These are phyloP conservation scores for Xylaria hypoxylon DNA, from an alignment of 2,329 filamentous ascomycete genomes.

Conservation along the genomic window DNA sequence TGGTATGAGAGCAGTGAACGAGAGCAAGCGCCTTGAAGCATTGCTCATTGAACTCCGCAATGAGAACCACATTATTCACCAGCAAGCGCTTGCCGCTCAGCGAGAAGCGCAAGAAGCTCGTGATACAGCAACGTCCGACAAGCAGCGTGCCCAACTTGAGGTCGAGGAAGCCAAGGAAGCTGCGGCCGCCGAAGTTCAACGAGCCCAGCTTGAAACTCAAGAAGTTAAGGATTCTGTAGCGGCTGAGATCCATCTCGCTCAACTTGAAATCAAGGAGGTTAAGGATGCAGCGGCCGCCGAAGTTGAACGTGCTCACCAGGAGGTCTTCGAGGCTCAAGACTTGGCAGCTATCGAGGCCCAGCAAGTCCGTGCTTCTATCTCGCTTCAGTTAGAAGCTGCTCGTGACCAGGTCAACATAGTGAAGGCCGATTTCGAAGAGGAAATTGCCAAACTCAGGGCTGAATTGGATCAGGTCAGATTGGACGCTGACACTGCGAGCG, in stretches of 20 bases:
- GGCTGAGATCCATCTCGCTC: slow-evolving; percentile 28
- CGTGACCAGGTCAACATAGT: slow-evolving; percentile 88
- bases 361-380: slow-evolving; percentile 80
- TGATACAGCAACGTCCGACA: slow-evolving; percentile 72
- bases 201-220: slow-evolving; percentile 83
- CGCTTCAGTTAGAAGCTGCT: slow-evolving; percentile 83
- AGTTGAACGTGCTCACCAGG: slow-evolving; percentile 74
- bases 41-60: slow-evolving; percentile 68
- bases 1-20: slow-evolving; percentile 72
- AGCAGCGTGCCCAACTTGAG: slow-evolving; percentile 28
- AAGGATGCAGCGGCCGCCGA: slow-evolving; percentile 33
- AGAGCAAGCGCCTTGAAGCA: slow-evolving; percentile 70
- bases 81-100: slow-evolving; percentile 75
- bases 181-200: slow-evolving; percentile 45
- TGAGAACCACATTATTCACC: slow-evolving; percentile 79
- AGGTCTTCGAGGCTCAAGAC: slow-evolving; percentile 86
- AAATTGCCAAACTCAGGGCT: slow-evolving; percentile 76
- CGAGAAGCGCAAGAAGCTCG: slow-evolving; percentile 87
- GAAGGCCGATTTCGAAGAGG: slow-evolving; percentile 83
- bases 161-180: slow-evolving; percentile 29
- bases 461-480: slow-evolving; percentile 83
- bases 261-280: slow-evolving; percentile 33
- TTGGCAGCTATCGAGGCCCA: slow-evolving; percentile 83
- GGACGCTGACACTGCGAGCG: slow-evolving; percentile 83
- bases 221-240: slow-evolving; percentile 84